A percentile compares a stretch with the other conserved stretches of the same genome.
Conservation (phyloP, 805 yeast species). For the Phaffomyces thermotolerans region DNA sequence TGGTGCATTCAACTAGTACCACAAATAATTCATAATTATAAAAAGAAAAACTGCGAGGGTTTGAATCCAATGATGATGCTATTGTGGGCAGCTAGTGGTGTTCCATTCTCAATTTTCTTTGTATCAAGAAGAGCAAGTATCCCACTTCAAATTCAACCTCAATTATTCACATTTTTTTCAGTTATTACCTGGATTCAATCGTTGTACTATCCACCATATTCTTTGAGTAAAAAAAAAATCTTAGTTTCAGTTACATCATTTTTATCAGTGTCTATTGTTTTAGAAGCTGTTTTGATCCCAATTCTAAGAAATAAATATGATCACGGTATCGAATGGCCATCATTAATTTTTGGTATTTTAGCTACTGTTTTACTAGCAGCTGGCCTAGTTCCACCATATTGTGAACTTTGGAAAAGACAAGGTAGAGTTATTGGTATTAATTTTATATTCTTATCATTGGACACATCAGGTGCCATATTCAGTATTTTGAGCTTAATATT, state of each 20-base stretch:
- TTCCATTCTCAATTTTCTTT: conserved; percentile 85
- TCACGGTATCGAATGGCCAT: conserved; percentile 63
- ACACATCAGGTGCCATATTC: conserved; percentile 75
- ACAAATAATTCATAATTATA: conserved; percentile 70
- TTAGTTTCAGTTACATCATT: conserved; percentile 30
- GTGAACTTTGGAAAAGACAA: conserved; percentile 67
- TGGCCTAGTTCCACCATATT: conserved; percentile 86
- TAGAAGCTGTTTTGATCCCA: conserved; percentile 64
- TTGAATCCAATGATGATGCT: conserved; percentile 79
- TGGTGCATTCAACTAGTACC: conserved; percentile 94
- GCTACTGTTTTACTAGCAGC: conserved; percentile 69
- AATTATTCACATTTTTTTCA: conserved; percentile 67
- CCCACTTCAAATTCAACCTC: conserved; percentile 84
- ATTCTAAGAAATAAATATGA: conserved; percentile 55
- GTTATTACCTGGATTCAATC: conserved; percentile 61
- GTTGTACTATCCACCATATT: conserved; percentile 66
- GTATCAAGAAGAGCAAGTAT: conserved; percentile 61
- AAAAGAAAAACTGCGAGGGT: conserved; percentile 74
- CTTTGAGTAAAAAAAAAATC: conserved; percentile 30
- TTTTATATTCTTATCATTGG: conserved; percentile 68
- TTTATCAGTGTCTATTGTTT: conserved; percentile 41
- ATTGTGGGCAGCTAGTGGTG: conserved; percentile 66
- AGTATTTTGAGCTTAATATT: conserved; percentile 57
- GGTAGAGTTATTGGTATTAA: conserved; percentile 90
- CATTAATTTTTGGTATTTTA: conserved; percentile 67